Evolutionary conservation across 768 basidiomycete genomes (phyloP).

Genomic region (Boletus bicolor): DNA sequence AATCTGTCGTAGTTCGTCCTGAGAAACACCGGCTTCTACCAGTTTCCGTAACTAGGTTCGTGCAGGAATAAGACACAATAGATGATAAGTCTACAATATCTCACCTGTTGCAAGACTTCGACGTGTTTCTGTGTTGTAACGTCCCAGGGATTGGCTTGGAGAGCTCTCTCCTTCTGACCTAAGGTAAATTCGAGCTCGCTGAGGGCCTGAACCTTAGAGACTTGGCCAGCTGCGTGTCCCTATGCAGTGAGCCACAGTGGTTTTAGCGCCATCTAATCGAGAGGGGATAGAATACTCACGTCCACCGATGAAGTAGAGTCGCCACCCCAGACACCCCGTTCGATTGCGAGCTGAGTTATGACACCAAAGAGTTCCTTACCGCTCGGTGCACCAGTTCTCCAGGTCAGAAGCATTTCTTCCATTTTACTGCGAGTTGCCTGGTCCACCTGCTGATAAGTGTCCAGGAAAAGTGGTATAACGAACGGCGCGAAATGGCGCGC

Average conservation of each 20-base stretch:
- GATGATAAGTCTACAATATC: constrained; percentile 20
- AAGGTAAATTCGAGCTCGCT: constrained; percentile 81
- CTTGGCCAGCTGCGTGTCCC: constrained; percentile 41
- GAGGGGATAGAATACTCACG: constrained; percentile 33
- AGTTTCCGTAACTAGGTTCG: constrained; percentile 57
- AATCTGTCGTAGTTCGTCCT: constrained; percentile 76
- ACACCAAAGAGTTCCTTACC: constrained; percentile 84
- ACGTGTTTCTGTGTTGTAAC: constrained; percentile 65
- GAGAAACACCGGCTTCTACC: constrained; percentile 77
- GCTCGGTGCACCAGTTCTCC: constrained; percentile 82
- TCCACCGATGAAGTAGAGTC: constrained; percentile 37
- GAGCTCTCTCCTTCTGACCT: constrained; percentile 70
- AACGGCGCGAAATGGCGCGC: constrained; percentile 79
- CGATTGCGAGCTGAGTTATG: constrained; percentile 77
- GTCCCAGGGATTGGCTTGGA: constrained; percentile 77
- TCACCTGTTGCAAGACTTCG: constrained; percentile 75
- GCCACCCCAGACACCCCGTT: constrained; percentile 77
- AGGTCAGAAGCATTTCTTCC: constrained; percentile 96
- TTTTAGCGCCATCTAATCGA: not conserved
- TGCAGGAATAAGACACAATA: constrained; percentile 3
- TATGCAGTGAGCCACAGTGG: constrained; percentile 21
- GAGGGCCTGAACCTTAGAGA: constrained; percentile 76
- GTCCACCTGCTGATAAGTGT: constrained; percentile 86
- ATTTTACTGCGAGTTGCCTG: constrained; percentile 84
- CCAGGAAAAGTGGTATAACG: constrained; percentile 80